Conservation (phyloP, 345 rosid species). For the Streptanthus diversifolius region DNA sequence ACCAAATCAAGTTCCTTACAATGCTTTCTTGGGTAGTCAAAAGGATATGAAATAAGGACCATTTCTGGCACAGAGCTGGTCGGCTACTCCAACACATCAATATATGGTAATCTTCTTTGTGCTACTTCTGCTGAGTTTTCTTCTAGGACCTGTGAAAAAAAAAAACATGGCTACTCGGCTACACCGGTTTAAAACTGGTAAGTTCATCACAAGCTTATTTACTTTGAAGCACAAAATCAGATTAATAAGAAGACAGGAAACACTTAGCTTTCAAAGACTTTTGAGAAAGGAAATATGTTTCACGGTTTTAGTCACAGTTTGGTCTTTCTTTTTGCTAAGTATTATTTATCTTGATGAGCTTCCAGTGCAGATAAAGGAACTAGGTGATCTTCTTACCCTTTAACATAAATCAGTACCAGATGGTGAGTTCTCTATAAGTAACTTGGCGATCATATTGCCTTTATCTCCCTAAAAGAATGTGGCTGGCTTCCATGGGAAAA, state of each 20-base stretch:
- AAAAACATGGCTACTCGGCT: not conserved
- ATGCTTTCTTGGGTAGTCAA: too few species aligned
- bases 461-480: not conserved
- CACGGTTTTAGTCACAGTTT: not conserved
- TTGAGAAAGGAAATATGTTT: not conserved
- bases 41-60: too few species aligned
- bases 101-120: not conserved
- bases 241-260: not conserved
- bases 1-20: too few species aligned
- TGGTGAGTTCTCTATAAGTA: not conserved
- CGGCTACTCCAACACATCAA: too few species aligned
- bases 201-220: not conserved
- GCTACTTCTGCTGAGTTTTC: not conserved
- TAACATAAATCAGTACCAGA: not conserved
- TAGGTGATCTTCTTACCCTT: not conserved
- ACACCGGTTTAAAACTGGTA: not conserved
- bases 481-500: not conserved
- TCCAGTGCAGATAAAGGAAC: not conserved
- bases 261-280: not conserved
- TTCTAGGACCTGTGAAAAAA: not conserved
- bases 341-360: not conserved
- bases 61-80: too few species aligned
- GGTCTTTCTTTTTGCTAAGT: not conserved
- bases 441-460: not conserved
- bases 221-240: not conserved